These are phyloP conservation scores for Pseudozyma flocculosa DNA, from an alignment of 1,284 basidiomycete genomes.

Conservation along the genomic window DNA sequence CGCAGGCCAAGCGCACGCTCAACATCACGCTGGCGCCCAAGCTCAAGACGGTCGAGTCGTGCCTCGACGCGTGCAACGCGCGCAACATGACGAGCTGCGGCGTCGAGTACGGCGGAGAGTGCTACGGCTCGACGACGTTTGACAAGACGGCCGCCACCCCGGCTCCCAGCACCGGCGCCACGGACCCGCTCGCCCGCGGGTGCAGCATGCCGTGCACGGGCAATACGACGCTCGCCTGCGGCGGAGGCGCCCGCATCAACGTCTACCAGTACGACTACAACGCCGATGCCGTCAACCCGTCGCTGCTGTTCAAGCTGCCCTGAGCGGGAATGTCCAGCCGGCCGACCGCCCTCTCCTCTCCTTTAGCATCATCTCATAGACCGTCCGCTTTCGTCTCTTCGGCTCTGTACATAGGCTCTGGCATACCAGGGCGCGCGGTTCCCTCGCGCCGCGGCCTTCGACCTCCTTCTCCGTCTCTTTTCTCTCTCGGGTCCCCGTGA, in stretches of 20 bases:
- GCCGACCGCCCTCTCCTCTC: no score
- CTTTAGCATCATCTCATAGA: no score
- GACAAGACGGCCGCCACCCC: neutral
- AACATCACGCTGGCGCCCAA: conserved; percentile 4
- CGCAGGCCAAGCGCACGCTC: conserved; percentile 1
- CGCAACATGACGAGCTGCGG: conserved; percentile 46
- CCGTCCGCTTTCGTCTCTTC: no score
- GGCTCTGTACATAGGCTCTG: no score
- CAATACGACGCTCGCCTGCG: conserved; percentile 54
- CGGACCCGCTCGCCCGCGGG: conserved; percentile 13
- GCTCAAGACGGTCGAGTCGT: conserved; percentile 25
- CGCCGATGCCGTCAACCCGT: no score
- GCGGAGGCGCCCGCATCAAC: conserved; percentile 50
- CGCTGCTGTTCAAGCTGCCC: no score
- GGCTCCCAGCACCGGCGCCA: conserved; percentile 13
- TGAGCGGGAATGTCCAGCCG: no score
- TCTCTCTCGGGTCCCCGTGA: no score
- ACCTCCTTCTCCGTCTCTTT: no score
- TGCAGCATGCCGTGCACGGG: conserved; percentile 55
- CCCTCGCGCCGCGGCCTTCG: no score
- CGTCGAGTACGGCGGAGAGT: conserved; percentile 47
- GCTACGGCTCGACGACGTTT: conserved; percentile 9
- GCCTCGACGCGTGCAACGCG: conserved; percentile 37
- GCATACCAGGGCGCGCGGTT: no score
- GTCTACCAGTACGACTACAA: conserved; percentile 33